These are phyloP conservation scores for Phytophthora hibernalis DNA, from an alignment of 352 stramenopile species.

Conservation along the genomic window DNA sequence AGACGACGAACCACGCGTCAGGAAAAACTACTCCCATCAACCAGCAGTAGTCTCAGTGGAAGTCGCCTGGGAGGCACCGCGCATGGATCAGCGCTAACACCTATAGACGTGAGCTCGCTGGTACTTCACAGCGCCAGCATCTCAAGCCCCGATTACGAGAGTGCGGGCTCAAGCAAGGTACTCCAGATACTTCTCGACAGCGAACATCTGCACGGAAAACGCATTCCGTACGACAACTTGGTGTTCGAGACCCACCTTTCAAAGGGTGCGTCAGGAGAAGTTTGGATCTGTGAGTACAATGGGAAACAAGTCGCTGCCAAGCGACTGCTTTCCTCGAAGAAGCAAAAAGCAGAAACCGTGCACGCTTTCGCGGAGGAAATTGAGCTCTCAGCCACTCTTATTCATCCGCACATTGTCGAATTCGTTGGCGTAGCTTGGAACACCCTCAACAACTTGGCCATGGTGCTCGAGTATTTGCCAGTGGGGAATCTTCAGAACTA, in stretches of 20 bases:
- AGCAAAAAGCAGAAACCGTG: slow-evolving; percentile 25
- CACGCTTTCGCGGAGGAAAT: slow-evolving; percentile 45
- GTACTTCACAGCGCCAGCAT: background rate
- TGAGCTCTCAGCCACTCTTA: slow-evolving; percentile 42
- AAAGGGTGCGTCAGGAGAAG: slow-evolving; percentile 40
- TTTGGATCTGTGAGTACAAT: slow-evolving; percentile 53
- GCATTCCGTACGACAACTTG: slow-evolving; percentile 21
- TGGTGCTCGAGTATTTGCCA: slow-evolving; percentile 39
- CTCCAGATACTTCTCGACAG: slow-evolving; percentile 19
- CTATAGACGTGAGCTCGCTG: background rate
- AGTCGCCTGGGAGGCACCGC: background rate
- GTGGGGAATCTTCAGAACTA: slow-evolving; percentile 25
- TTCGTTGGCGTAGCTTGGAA: slow-evolving; percentile 63
- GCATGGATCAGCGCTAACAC: background rate
- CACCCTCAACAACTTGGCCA: slow-evolving; percentile 32
- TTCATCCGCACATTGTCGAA: slow-evolving; percentile 51
- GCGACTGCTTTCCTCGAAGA: slow-evolving; percentile 33
- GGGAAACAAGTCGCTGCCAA: slow-evolving; percentile 45
- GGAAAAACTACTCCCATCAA: background rate
- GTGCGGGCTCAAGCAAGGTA: slow-evolving; percentile 19
- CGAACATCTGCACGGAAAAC: slow-evolving; percentile 19
- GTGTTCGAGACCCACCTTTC: slow-evolving; percentile 17
- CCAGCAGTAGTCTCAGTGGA: background rate
- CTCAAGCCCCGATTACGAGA: slow-evolving; percentile 16
- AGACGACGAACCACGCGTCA: background rate